Conservation (phyloP, 768 basidiomycete genomes). For the Multifurca ochricompacta region DNA sequence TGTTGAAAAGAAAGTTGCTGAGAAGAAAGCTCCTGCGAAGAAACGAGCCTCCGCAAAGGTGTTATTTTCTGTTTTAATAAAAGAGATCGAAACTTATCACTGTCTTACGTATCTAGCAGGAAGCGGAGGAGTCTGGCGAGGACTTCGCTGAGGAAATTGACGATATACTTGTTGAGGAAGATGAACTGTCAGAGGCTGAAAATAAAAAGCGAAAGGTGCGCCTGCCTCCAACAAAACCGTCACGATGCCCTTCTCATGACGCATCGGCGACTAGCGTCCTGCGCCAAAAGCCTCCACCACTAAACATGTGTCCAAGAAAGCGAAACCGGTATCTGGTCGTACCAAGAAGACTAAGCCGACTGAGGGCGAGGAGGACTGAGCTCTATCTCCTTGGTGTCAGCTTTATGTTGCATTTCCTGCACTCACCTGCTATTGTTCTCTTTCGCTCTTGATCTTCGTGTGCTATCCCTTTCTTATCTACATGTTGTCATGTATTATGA, state of each 20-base stretch:
- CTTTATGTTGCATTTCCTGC: not conserved
- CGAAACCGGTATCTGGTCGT: conserved; percentile 13
- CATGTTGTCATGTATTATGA: conserved; percentile 5
- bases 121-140: conserved; percentile 38
- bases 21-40: conserved; percentile 42
- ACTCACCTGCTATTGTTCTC: not conserved
- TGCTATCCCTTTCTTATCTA: conserved; percentile 12
- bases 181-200: conserved; percentile 35
- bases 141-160: conserved; percentile 40
- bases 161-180: conserved; percentile 40
- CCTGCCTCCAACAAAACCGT: not conserved
- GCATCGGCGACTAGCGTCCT: conserved; percentile 1
- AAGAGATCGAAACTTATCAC: not conserved
- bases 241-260: not conserved
- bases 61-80: not conserved
- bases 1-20: conserved; percentile 38
- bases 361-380: conserved; percentile 11
- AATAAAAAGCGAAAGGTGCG: conserved; percentile 68
- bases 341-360: conserved; percentile 10
- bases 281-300: not conserved
- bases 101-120: conserved; percentile 17
- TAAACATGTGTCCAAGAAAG: conserved; percentile 13
- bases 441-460: conserved; percentile 1
- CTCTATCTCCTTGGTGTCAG: not conserved
- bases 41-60: conserved; percentile 34